These are phyloP conservation scores for Candida morakotiae DNA, from an alignment of 805 yeast genomes.

Conservation along the genomic window DNA sequence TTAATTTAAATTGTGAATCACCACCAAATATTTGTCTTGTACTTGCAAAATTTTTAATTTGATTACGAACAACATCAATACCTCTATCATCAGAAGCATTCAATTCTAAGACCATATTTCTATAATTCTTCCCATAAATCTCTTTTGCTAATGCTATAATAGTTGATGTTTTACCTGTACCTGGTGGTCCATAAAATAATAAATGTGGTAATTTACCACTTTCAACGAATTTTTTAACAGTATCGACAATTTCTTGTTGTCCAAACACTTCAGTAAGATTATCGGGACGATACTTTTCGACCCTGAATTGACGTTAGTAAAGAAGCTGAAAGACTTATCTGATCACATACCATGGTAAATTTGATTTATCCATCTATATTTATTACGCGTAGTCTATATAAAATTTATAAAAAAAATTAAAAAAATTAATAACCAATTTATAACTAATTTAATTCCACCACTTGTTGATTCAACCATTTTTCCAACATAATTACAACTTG, in stretches of 20 bases:
- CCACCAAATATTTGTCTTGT: constrained; percentile 88
- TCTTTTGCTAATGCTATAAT: constrained; percentile 79
- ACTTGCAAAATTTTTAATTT: constrained; percentile 92
- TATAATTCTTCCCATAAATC: constrained; percentile 74
- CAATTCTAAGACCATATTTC: constrained; percentile 87
- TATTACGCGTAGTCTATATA: constrained; percentile 6
- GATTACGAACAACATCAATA: constrained; percentile 95
- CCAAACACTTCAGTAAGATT: constrained; percentile 86
- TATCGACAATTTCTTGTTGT: constrained; percentile 78
- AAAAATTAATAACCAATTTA: constrained; percentile 13
- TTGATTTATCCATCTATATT: constrained; percentile 25
- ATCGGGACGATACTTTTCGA: constrained; percentile 91
- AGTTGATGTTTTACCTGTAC: constrained; percentile 90
- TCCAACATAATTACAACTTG: constrained; percentile 38
- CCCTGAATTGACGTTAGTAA: constrained; percentile 43
- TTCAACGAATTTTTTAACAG: constrained; percentile 79
- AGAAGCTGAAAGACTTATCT: too few species aligned
- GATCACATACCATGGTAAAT: constrained; percentile 54
- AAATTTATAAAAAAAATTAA: constrained; percentile 7
- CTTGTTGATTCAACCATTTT: constrained; percentile 7
- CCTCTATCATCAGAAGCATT: constrained; percentile 98
- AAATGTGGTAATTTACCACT: constrained; percentile 87
- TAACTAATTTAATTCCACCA: constrained; percentile 4
- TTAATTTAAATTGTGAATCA: constrained; percentile 67
- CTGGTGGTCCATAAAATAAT: constrained; percentile 92